A percentile compares a stretch with the other conserved stretches of the same genome.
Conservation (phyloP, 345 rosid genomes). For the Diplotaxis tenuifolia region DNA sequence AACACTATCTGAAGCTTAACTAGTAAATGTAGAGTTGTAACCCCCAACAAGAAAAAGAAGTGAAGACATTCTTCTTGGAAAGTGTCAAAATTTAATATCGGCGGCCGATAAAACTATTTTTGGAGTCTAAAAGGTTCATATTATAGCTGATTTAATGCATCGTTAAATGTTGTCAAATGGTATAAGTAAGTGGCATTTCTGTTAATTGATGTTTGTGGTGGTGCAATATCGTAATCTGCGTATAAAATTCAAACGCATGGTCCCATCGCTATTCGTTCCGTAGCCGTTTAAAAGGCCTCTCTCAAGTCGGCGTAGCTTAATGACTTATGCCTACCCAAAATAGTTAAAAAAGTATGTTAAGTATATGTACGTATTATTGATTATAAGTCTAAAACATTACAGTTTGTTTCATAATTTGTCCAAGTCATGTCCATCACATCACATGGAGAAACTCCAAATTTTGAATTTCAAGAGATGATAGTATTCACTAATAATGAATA, state of each 20-base stretch:
- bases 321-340: conserved; percentile 15
- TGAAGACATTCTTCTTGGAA: conserved; percentile 28
- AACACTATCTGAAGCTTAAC: background rate
- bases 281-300: conserved; percentile 21
- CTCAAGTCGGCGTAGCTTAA: conserved; percentile 1
- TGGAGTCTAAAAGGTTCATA: background rate
- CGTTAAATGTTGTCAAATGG: background rate
- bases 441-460: background rate
- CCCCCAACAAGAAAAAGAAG: background rate
- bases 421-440: background rate
- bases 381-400: background rate
- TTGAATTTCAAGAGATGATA: conserved; percentile 12
- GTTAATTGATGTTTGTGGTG: background rate
- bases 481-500: background rate
- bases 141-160: conserved; percentile 10
- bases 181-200: conserved; percentile 10
- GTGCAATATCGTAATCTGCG: background rate
- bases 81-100: background rate
- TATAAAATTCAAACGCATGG: conserved; percentile 9
- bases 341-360: background rate
- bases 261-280: conserved; percentile 12
- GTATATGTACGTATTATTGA: background rate
- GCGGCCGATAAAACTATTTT: conserved; percentile 27
- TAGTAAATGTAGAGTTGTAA: background rate
- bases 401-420: background rate